Evolutionary conservation across 345 rosid genomes (phyloP).

Genomic region (Psidium friedrichsthalianum): DNA sequence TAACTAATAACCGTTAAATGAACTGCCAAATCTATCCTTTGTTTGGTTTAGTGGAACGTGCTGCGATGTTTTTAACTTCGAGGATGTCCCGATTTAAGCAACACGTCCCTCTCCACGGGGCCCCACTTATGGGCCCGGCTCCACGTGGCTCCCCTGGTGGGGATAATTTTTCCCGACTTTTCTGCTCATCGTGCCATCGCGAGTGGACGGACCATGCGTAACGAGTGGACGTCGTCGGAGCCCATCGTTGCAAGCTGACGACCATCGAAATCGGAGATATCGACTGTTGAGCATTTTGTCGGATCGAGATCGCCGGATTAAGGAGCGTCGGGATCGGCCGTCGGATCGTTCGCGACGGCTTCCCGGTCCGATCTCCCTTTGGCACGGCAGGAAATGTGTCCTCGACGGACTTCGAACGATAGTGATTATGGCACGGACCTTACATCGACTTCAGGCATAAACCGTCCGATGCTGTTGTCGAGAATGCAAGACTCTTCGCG

Average conservation of each 20-base stretch:
- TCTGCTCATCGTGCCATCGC: neutral
- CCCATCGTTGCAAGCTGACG: neutral
- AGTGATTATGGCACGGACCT: neutral
- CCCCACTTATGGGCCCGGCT: neutral
- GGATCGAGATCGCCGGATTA: neutral
- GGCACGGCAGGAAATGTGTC: neutral
- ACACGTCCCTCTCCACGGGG: neutral
- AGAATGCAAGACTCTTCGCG: rapidly evolving
- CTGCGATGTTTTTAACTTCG: neutral
- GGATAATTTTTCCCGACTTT: neutral
- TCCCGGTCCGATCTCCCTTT: neutral
- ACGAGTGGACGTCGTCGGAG: too few species aligned
- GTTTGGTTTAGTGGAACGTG: neutral
- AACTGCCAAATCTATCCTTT: neutral
- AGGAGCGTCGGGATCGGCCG: neutral
- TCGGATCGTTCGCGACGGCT: neutral
- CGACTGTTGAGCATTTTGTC: neutral
- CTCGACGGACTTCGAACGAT: neutral
- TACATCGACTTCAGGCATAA: neutral
- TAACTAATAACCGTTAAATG: neutral
- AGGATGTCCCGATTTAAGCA: neutral
- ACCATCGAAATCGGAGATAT: neutral
- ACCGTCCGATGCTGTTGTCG: rapidly evolving
- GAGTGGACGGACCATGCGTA: too few species aligned
- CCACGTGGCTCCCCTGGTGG: neutral